Evolutionary conservation across 768 basidiomycete genomes (phyloP).

Genomic region (Chalciporus piperatus): DNA sequence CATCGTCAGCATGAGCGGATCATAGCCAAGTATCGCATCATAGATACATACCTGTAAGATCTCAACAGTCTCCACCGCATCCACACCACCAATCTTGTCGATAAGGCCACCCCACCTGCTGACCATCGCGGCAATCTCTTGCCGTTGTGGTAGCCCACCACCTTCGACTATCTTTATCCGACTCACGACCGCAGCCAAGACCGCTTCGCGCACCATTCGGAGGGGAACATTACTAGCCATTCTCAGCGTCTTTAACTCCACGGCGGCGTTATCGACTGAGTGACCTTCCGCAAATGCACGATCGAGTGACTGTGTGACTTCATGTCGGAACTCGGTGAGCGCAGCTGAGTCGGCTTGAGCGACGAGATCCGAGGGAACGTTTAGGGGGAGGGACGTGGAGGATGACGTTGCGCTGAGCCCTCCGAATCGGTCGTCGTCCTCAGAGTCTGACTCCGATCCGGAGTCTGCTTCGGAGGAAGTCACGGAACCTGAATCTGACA

Average conservation of each 20-base stretch:
- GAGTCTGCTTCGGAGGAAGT: slow-evolving; percentile 50
- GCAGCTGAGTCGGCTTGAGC: slow-evolving; percentile 42
- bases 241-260: slow-evolving; percentile 93
- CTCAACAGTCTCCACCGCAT: slow-evolving; percentile 76
- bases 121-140: slow-evolving; percentile 61
- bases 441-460: slow-evolving; percentile 38
- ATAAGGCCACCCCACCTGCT: slow-evolving; percentile 83
- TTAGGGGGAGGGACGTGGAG: slow-evolving; percentile 43
- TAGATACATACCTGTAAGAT: slow-evolving; percentile 63
- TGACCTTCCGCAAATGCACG: slow-evolving; percentile 92
- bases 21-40: background rate
- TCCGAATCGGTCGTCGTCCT: slow-evolving; percentile 39
- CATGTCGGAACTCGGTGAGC: slow-evolving; percentile 69
- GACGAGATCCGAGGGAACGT: slow-evolving; percentile 36
- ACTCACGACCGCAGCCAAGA: slow-evolving; percentile 81
- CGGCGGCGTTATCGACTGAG: slow-evolving; percentile 87
- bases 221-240: slow-evolving; percentile 96
- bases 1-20: background rate
- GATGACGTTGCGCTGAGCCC: slow-evolving; percentile 42
- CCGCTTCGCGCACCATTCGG: slow-evolving; percentile 79
- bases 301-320: slow-evolving; percentile 82
- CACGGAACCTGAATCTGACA: slow-evolving; percentile 57
- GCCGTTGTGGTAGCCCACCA: slow-evolving; percentile 56
- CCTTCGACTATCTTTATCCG: slow-evolving; percentile 62
- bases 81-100: slow-evolving; percentile 76